These are phyloP conservation scores for Chamaecrista fasciculata DNA, from an alignment of 306 rosid species.

Conservation along the genomic window DNA sequence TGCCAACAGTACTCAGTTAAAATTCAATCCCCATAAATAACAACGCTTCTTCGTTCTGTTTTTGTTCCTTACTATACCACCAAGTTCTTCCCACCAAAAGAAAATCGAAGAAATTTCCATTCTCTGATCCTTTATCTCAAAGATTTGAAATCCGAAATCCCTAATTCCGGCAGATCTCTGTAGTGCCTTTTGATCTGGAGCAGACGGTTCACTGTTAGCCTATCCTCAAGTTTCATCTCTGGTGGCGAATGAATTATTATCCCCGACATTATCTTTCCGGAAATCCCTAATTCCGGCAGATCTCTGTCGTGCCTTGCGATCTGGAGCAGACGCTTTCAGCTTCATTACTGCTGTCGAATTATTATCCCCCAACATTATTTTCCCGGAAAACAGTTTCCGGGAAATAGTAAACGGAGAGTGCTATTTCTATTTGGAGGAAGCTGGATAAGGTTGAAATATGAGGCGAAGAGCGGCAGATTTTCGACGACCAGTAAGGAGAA, in stretches of 20 bases:
- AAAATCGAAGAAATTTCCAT: conserved; percentile 8
- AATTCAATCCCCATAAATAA: background rate
- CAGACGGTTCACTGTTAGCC: too few species aligned
- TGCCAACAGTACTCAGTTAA: background rate
- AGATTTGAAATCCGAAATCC: conserved; percentile 1
- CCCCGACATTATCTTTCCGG: conserved; percentile 3
- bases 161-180: conserved; percentile 29
- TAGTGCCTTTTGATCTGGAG: conserved; percentile 22
- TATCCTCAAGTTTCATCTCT: conserved; percentile 17
- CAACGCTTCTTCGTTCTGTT: background rate
- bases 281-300: conserved; percentile 11
- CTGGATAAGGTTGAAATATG: conserved; percentile 38
- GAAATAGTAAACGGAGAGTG: conserved; percentile 1
- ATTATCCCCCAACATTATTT: background rate
- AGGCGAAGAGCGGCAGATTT: conserved; percentile 75
- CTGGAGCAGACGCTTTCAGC: background rate
- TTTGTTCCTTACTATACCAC: background rate
- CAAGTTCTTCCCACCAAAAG: conserved; percentile 19
- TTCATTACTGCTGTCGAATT: background rate
- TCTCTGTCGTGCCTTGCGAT: conserved; percentile 30
- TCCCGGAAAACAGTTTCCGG: conserved; percentile 18
- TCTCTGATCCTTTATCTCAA: conserved; percentile 16
- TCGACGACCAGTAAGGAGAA: conserved; percentile 77
- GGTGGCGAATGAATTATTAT: too few species aligned
- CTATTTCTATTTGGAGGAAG: conserved; percentile 16